Conservation (phyloP, 305 asterid genomes). For the Fraxinus albicans region DNA sequence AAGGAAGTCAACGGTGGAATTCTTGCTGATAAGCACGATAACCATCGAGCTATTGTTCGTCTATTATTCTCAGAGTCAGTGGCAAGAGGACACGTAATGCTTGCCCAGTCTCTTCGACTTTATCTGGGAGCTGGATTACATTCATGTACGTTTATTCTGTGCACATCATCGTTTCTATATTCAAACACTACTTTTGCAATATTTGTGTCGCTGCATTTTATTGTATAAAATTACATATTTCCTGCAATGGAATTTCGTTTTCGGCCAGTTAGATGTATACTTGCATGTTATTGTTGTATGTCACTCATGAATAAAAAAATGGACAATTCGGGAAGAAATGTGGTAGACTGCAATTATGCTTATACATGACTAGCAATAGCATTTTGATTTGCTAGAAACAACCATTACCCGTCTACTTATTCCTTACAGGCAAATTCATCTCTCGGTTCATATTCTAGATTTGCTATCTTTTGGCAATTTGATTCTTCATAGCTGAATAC, state of each 20-base stretch:
- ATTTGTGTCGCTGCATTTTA: not conserved
- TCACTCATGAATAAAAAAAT: not conserved
- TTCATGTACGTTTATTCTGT: conserved; percentile 66
- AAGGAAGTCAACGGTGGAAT: conserved; percentile 51
- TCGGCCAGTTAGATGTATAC: not conserved
- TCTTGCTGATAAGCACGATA: conserved; percentile 34
- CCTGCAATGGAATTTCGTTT: not conserved
- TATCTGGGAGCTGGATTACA: conserved; percentile 79
- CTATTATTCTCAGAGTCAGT: conserved; percentile 71
- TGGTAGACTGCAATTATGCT: not conserved
- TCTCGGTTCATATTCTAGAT: not conserved
- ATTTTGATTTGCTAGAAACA: not conserved
- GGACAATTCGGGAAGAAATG: not conserved
- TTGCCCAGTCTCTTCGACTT: conserved; percentile 77
- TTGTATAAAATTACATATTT: not conserved
- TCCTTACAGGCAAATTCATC: not conserved
- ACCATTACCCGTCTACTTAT: not conserved
- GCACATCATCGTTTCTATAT: not conserved
- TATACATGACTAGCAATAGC: not conserved
- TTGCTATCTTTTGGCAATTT: not conserved
- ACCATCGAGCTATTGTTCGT: conserved; percentile 41
- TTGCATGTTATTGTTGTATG: not conserved
- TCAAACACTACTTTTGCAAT: not conserved
- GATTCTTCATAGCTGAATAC: not conserved
- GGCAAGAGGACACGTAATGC: conserved; percentile 90